Conservation (phyloP, 23 red algal genomes). For the Cyanidioschyzon merolae region DNA sequence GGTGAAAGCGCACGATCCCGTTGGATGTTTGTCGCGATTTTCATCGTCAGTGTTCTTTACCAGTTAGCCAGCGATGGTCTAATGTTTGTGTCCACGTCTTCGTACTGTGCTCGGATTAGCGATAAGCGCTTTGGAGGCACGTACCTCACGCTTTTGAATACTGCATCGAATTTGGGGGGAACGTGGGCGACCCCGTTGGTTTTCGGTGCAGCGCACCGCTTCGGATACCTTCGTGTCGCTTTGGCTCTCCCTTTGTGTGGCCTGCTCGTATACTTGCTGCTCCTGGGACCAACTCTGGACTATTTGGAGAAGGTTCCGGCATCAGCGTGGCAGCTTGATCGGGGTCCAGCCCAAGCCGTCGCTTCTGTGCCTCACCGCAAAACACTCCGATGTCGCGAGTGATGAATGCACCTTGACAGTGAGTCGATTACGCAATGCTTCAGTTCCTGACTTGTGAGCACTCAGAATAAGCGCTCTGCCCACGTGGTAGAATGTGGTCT, state of each 20-base stretch:
- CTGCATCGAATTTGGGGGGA: constrained; percentile 78
- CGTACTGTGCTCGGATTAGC: constrained; percentile 76
- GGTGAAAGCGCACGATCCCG: constrained; percentile 19
- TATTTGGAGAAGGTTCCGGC: not conserved
- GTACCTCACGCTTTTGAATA: constrained; percentile 85
- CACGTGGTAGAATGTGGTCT: too few species aligned
- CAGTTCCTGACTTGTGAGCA: too few species aligned
- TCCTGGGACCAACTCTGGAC: not conserved
- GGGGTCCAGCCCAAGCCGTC: too few species aligned
- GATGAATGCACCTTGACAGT: too few species aligned
- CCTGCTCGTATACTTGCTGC: not conserved
- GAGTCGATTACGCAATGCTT: too few species aligned
- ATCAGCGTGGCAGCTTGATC: not conserved
- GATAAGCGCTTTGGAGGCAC: constrained; percentile 70
- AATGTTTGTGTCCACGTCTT: constrained; percentile 84
- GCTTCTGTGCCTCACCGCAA: too few species aligned
- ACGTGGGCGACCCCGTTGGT: constrained; percentile 72
- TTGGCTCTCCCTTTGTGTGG: not conserved
- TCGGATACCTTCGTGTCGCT: constrained; percentile 15
- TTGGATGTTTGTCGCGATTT: constrained; percentile 21
- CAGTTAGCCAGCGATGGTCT: constrained; percentile 51
- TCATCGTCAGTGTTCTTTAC: constrained; percentile 50
- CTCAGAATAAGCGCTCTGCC: too few species aligned
- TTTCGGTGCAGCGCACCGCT: constrained; percentile 51
- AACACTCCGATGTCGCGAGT: too few species aligned